phyloP scores from a whole-genome alignment of 306 rosid genomes.

The Cercis canadensis region DNA sequence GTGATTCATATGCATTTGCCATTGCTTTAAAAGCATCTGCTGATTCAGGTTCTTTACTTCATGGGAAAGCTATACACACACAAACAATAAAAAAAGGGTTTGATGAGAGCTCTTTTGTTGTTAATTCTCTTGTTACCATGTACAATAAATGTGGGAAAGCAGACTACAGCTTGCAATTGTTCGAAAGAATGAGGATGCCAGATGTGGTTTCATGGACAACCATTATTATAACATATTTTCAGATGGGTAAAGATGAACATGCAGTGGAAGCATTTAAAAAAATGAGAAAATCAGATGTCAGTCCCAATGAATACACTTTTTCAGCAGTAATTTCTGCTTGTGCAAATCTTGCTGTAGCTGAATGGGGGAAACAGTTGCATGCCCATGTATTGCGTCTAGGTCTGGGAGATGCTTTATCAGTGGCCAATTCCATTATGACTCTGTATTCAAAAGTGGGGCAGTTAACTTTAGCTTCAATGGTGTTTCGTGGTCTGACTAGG shows the following conservation, averaged over 20 bases:
- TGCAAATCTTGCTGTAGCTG: conserved; percentile 60
- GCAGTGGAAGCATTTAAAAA: conserved; percentile 64
- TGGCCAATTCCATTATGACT: conserved; percentile 70
- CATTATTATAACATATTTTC: conserved; percentile 55
- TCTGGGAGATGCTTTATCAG: conserved; percentile 58
- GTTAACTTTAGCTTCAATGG: conserved; percentile 57
- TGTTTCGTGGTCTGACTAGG: conserved; percentile 57
- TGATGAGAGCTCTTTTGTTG: conserved; percentile 65
- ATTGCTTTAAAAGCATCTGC: conserved; percentile 79
- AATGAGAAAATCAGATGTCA: conserved; percentile 64
- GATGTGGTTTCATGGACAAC: conserved; percentile 91
- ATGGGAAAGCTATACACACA: conserved; percentile 70
- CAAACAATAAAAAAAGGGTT: conserved; percentile 73
- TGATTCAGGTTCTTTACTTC: conserved; percentile 56
- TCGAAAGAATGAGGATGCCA: conserved; percentile 56
- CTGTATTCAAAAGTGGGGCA: conserved; percentile 75
- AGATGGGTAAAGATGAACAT: conserved; percentile 60
- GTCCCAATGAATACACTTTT: conserved; percentile 78
- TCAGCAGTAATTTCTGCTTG: conserved; percentile 69
- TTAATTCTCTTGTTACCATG: conserved; percentile 71
- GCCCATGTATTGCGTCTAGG: conserved; percentile 62
- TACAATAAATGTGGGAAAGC: conserved; percentile 80
- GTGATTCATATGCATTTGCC: conserved; percentile 64
- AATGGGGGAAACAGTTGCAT: conserved; percentile 75
- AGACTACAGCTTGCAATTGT: conserved; percentile 62